phyloP scores from a whole-genome alignment of 768 basidiomycete species.

The Steccherinum ochraceum region DNA sequence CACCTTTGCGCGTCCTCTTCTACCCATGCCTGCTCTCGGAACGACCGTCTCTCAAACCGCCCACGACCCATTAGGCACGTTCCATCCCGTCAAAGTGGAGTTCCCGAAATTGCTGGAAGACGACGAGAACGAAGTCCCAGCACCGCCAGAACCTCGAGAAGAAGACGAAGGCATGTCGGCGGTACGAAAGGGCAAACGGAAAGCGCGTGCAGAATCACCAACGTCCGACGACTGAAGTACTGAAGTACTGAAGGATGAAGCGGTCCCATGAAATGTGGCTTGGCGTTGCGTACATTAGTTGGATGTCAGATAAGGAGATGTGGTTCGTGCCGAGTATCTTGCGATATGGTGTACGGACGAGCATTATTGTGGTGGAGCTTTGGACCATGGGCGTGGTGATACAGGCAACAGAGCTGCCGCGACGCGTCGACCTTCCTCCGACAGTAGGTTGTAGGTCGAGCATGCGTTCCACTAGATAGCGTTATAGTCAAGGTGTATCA shows the following conservation, averaged over 20 bases:
- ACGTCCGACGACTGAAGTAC: slow-evolving; percentile 1
- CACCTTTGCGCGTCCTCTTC: neutral
- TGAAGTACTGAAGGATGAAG: neutral
- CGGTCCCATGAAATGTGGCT: too few species aligned
- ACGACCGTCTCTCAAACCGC: neutral
- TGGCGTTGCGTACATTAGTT: too few species aligned
- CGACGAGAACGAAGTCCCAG: slow-evolving; percentile 45
- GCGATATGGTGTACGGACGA: neutral
- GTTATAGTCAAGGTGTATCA: neutral
- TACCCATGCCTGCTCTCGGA: too few species aligned
- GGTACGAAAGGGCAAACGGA: slow-evolving; percentile 58
- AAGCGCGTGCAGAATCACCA: slow-evolving; percentile 32
- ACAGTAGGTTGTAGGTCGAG: slow-evolving; percentile 89
- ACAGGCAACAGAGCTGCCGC: slow-evolving; percentile 85
- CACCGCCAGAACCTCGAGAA: neutral
- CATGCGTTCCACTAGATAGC: slow-evolving; percentile 86
- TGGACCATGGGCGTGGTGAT: slow-evolving; percentile 44
- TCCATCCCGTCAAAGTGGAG: slow-evolving; percentile 53
- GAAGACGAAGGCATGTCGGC: slow-evolving; percentile 28
- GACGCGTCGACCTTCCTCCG: slow-evolving; percentile 90
- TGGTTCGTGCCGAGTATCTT: too few species aligned
- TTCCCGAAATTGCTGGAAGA: slow-evolving; percentile 43
- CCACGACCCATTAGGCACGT: slow-evolving; percentile 40
- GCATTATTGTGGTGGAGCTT: neutral
- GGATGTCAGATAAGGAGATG: too few species aligned